Evolutionary conservation across 352 stramenopile species (phyloP), one percentile per base, ranked within the genome.

Genomic region (Globisporangium parvum): DNA sequence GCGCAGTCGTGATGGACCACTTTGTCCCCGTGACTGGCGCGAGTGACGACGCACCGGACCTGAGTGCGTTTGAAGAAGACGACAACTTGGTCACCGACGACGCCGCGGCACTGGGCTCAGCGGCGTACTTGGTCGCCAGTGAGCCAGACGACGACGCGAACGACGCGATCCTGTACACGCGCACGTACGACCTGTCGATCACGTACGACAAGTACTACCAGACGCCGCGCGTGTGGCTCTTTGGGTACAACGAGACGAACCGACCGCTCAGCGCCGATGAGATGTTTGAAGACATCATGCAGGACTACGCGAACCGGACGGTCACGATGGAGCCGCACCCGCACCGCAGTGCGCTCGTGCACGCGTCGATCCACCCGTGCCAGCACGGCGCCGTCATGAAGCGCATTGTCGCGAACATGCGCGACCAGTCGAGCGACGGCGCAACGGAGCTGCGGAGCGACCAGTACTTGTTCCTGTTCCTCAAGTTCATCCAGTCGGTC

Each of bases 171-270:
- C 65, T 97, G 48, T 92, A 97, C 65, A 98, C 96, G 33, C 88
- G 97, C 57, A 98, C 93, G 49, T 99, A 99, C 73, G 97, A 99
- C 70, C 61, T 99, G 14, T 96, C 77, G 56, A 99, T 99, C 63
- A 99, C 95, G 39, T 99, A 99, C 77, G 97, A 99, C 77, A 99
- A 99, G 72, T 99, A 99, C 75, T 99, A 99, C 66, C 96, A 99
- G 77, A 99, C 96, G 42, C 97, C 97, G n/a, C 90, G 96, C 46
- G 93, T 99, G 54, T 99, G 91, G 88, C 91, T 99, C 35, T 97
- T 98, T 67, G 97, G 97, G 33, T 98, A 98, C 67, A 78, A 98
- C 51, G 91, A 98, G 63, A 75, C 73, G 55, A 85, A 74, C 42
- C 75, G 80, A 46, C 94, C 95, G 24, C 71, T 99, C 49, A 92